These are phyloP conservation scores for Crithidia brevicula DNA, from an alignment of 208 protist genomes.

Conservation along the genomic window DNA sequence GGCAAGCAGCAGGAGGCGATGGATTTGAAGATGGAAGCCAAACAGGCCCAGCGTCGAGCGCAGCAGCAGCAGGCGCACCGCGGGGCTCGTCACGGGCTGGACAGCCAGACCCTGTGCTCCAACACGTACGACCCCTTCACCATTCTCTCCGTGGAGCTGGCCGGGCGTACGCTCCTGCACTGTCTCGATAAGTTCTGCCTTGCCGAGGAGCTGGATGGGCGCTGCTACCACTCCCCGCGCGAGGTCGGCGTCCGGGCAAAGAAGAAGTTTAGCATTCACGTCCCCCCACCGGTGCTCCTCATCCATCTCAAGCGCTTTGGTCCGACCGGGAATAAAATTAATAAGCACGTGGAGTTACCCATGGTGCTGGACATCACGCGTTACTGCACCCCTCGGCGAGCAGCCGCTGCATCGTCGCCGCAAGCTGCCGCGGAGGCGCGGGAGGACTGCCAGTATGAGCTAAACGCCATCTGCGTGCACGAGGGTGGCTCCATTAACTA, in stretches of 20 bases:
- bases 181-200: slow-evolving; percentile 82
- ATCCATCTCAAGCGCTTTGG: slow-evolving; percentile 92
- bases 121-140: slow-evolving; percentile 91
- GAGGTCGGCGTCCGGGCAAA: slow-evolving; percentile 76
- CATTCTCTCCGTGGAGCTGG: slow-evolving; percentile 79
- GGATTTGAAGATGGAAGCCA: slow-evolving; percentile 70
- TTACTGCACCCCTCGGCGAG: slow-evolving; percentile 51
- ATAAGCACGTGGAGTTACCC: slow-evolving; percentile 72
- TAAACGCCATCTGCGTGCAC: slow-evolving; percentile 92
- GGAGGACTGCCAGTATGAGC: slow-evolving; percentile 64
- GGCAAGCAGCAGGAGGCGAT: slow-evolving; percentile 78
- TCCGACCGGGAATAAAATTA: slow-evolving; percentile 63
- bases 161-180: slow-evolving; percentile 70
- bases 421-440: not conserved
- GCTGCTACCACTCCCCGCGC: slow-evolving; percentile 76
- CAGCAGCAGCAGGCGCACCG: slow-evolving; percentile 2
- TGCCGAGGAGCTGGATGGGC: slow-evolving; percentile 71
- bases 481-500: slow-evolving; percentile 73
- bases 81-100: slow-evolving; percentile 13
- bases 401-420: not conserved
- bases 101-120: slow-evolving; percentile 48
- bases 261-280: slow-evolving; percentile 84
- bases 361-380: slow-evolving; percentile 58
- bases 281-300: slow-evolving; percentile 80
- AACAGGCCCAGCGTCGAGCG: slow-evolving; percentile 9